phyloP scores from a whole-genome alignment of 1,139 yeast species.

The Maudiozyma humilis region DNA sequence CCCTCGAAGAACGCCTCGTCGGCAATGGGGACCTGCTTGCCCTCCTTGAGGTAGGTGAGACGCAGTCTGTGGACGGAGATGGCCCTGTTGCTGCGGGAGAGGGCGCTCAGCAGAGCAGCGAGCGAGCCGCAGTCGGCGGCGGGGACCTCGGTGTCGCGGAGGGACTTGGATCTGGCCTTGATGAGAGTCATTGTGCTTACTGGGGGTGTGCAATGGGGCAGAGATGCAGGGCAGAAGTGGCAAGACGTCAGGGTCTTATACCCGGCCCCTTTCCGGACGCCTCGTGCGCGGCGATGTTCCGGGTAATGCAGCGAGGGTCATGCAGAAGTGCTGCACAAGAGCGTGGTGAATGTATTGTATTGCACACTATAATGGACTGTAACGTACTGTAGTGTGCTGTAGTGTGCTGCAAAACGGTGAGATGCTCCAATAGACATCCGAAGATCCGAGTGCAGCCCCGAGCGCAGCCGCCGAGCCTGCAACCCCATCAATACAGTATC shows the following conservation, averaged over 20 bases:
- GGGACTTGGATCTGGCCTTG: constrained; percentile 44
- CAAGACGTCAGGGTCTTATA: no score
- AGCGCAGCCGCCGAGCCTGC: no score
- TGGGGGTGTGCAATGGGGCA: no score
- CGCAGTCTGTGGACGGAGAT: constrained; percentile 39
- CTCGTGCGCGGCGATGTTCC: constrained; percentile 36
- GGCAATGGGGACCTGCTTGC: constrained; percentile 25
- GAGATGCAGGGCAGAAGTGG: no score
- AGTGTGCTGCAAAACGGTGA: no score
- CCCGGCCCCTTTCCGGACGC: no score
- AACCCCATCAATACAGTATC: no score
- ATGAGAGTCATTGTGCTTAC: constrained; percentile 33
- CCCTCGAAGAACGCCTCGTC: constrained; percentile 26
- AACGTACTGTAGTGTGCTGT: no score
- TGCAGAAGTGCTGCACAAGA: background rate
- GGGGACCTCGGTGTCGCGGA: constrained; percentile 37
- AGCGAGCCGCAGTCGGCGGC: constrained; percentile 30
- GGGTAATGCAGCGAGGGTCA: constrained; percentile 40
- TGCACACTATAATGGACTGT: no score
- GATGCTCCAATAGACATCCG: no score
- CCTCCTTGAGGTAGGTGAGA: constrained; percentile 30
- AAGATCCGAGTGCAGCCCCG: no score
- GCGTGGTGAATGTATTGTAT: no score
- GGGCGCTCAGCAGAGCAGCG: constrained; percentile 33
- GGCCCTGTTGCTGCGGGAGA: constrained; percentile 40